Evolutionary conservation across 305 asterid genomes (phyloP).

Genomic region (Plantago rigida): DNA sequence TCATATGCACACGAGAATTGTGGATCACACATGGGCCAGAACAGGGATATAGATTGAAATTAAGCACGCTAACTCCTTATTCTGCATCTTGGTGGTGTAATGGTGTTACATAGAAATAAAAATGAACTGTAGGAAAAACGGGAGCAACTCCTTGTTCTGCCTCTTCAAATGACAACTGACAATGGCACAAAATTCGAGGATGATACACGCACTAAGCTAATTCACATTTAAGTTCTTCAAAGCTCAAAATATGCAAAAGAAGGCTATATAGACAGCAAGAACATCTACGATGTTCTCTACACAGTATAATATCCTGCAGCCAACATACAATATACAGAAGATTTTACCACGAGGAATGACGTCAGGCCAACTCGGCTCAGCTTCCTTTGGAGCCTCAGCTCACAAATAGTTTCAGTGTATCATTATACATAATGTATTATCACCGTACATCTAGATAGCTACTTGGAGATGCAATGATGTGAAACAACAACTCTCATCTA

Average conservation of each 20-base stretch:
- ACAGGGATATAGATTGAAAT: no score
- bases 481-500: constrained; percentile 23
- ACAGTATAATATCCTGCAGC: constrained; percentile 27
- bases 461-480: constrained; percentile 16
- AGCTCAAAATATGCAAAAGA: constrained; percentile 25
- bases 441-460: constrained; percentile 13
- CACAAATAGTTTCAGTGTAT: constrained; percentile 7
- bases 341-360: constrained; percentile 12
- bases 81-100: no score
- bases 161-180: background rate
- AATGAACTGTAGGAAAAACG: no score
- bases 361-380: background rate
- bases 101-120: no score
- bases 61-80: no score
- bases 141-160: background rate
- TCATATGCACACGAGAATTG: no score
- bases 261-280: constrained; percentile 22
- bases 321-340: constrained; percentile 29
- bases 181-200: no score
- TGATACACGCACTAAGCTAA: background rate
- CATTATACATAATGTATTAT: constrained; percentile 13
- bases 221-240: constrained; percentile 14
- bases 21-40: no score
- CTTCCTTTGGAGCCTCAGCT: constrained; percentile 18
- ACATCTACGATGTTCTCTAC: constrained; percentile 25